These are phyloP conservation scores for Lipomyces mesembrius DNA, from an alignment of 805 yeast genomes.

Conservation along the genomic window DNA sequence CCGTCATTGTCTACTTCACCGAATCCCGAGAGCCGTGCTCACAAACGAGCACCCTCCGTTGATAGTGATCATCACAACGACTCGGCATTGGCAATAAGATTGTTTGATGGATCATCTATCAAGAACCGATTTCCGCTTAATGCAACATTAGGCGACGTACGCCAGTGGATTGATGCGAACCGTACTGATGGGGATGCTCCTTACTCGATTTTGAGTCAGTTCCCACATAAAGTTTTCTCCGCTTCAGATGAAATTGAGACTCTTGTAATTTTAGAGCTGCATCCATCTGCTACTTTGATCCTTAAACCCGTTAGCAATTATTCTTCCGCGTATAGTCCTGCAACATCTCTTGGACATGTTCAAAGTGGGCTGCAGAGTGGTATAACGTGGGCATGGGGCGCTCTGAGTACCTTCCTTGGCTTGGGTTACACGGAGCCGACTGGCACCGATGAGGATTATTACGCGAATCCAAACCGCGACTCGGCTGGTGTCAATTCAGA, in stretches of 20 bases:
- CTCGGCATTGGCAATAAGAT: constrained; percentile 60
- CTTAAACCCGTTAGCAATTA: constrained; percentile 61
- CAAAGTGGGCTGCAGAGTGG: constrained; percentile 35
- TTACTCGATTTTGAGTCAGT: constrained; percentile 56
- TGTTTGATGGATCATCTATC: constrained; percentile 68
- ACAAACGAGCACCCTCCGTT: constrained; percentile 3
- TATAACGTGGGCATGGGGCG: constrained; percentile 35
- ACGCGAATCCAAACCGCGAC: constrained; percentile 14
- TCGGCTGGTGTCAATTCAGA: background rate
- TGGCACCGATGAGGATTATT: constrained; percentile 4
- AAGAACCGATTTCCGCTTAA: constrained; percentile 55
- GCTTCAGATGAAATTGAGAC: constrained; percentile 63
- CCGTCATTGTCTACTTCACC: constrained; percentile 19
- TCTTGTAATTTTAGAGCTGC: constrained; percentile 59
- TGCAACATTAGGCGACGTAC: constrained; percentile 59
- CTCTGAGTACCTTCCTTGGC: constrained; percentile 42
- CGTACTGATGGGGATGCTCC: constrained; percentile 56
- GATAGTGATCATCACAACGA: constrained; percentile 37
- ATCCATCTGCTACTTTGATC: constrained; percentile 75
- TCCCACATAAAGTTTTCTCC: constrained; percentile 67
- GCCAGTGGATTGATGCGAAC: constrained; percentile 62
- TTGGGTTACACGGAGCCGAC: constrained; percentile 30
- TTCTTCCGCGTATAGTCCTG: constrained; percentile 42
- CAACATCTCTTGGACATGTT: constrained; percentile 29
- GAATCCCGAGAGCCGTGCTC: constrained; percentile 7